A percentile compares a stretch with the other conserved stretches of the same genome.
These are phyloP conservation scores for Lactarius vividus DNA, from an alignment of 768 basidiomycete genomes.

Conservation along the genomic window DNA sequence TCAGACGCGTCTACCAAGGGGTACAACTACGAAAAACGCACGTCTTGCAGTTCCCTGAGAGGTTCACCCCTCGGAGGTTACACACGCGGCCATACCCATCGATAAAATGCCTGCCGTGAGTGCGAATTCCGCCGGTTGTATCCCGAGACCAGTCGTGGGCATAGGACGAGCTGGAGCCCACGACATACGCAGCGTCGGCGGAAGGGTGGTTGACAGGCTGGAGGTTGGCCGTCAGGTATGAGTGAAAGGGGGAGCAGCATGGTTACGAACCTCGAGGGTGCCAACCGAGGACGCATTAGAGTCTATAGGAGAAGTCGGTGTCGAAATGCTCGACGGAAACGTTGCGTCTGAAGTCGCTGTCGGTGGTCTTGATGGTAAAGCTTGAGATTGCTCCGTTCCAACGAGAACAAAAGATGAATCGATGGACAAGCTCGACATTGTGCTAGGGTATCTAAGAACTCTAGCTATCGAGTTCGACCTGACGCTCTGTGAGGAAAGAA, in stretches of 20 bases:
- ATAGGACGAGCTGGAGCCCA: conserved; percentile 50
- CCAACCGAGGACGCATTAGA: conserved; percentile 15
- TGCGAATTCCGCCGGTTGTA: conserved; percentile 56
- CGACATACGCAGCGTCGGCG: conserved; percentile 39
- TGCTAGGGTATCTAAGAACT: not conserved
- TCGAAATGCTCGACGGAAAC: conserved; percentile 23
- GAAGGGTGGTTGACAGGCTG: conserved; percentile 47
- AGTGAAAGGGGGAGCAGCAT: not conserved
- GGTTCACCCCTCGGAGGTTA: conserved; percentile 78
- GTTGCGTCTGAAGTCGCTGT: conserved; percentile 18
- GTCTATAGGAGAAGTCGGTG: conserved; percentile 21
- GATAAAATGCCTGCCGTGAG: conserved; percentile 77
- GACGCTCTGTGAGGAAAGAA: not conserved
- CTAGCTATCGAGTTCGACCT: not conserved
- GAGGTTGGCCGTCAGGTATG: not conserved
- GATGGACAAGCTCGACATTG: conserved; percentile 7
- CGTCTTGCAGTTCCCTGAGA: conserved; percentile 83
- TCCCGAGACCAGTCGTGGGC: conserved; percentile 71
- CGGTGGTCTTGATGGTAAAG: conserved; percentile 9
- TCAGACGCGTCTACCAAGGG: conserved; percentile 18
- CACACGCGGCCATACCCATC: conserved; percentile 81
- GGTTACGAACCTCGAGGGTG: conserved; percentile 12
- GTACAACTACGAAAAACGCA: conserved; percentile 37
- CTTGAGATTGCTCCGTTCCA: conserved; percentile 18
- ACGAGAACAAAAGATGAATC: conserved; percentile 21